Evolutionary conservation across 192 early-diverging fungal genomes (phyloP).

Genomic region (Podochytrium sp.): DNA sequence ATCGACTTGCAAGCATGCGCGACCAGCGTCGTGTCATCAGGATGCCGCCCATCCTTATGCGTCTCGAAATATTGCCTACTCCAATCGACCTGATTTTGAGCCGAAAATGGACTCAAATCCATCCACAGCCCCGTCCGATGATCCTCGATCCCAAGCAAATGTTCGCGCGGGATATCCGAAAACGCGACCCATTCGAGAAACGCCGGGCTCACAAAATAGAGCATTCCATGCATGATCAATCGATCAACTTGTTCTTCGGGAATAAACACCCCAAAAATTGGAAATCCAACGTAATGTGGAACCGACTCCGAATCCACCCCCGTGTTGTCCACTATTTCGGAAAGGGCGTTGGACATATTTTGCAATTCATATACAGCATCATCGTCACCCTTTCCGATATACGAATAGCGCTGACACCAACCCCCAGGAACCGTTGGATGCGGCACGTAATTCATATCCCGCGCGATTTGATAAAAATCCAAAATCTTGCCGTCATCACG

Average conservation of each 20-base stretch:
- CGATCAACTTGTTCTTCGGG: not conserved
- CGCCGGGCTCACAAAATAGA: not conserved
- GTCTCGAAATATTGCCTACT: too few relatives aligned
- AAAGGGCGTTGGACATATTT: not conserved
- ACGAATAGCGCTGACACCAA: not conserved
- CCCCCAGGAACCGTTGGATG: not conserved
- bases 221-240: conserved; percentile 4
- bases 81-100: too few relatives aligned
- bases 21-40: too few relatives aligned
- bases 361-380: not conserved
- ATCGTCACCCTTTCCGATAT: conserved; percentile 2
- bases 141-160: not conserved
- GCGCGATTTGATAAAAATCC: not conserved
- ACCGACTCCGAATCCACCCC: not conserved
- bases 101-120: too few relatives aligned
- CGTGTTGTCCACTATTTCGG: not conserved
- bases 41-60: too few relatives aligned
- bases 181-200: not conserved
- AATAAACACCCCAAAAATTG: not conserved
- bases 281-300: not conserved
- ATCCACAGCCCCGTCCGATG: too few relatives aligned
- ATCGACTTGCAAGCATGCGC: too few relatives aligned
- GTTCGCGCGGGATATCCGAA: not conserved
- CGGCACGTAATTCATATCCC: not conserved
- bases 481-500: not conserved